Evolutionary conservation across 2,329 filamentous ascomycete species (phyloP), one percentile per base, ranked within the genome.

Genomic region (Neofusicoccum ribis): DNA sequence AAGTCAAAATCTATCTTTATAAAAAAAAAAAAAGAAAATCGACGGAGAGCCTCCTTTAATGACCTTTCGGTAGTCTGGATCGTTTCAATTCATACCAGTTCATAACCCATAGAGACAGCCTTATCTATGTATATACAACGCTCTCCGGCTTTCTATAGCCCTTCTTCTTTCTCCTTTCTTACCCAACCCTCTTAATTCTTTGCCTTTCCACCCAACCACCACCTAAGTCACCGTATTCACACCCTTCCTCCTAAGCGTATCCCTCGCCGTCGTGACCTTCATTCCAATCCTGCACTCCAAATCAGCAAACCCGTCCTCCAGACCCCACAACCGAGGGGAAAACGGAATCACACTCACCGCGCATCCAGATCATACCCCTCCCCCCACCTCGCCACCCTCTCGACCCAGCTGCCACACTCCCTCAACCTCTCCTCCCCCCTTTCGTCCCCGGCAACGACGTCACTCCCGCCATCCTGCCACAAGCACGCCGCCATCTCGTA

Each of bases 401-500:
- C 85, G 20, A 95, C 78, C 78, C 87, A 87, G 56, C 82, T 79
- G 68, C 86, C 83, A 72, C 89, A 91, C 71, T 89, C 86, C 17
- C 85, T 76, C 31, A 89, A 73, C 76, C 86, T 85, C 52, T 81
- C 74, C 52, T 68, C 66, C 56, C 78, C 72, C 31, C 20, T n/a
- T 17, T 31, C 56, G 15, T 9, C 43, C 31, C 50, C 14, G 39
- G 17, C 27, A 77, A 79, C 36, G 76, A 76, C 27, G 63, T 68
- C 78, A 83, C 78, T 66, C 74, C 75, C 8, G 71, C 82, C 70
- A 71, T 94, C 90, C 65, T 85, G 83, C 93, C 94, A 99, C 1
- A 89, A 81, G 63, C 91, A 87, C 7, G 91, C 92, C 0, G 88
- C 93, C 81, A 95, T 87, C 78, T 99, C 95, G 77, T 97, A 97